Percentiles rank a stretch among this genome's conserved stretches.
phyloP scores from a whole-genome alignment of 2,329 filamentous ascomycete genomes.

The Pseudopyricularia cyperi region DNA sequence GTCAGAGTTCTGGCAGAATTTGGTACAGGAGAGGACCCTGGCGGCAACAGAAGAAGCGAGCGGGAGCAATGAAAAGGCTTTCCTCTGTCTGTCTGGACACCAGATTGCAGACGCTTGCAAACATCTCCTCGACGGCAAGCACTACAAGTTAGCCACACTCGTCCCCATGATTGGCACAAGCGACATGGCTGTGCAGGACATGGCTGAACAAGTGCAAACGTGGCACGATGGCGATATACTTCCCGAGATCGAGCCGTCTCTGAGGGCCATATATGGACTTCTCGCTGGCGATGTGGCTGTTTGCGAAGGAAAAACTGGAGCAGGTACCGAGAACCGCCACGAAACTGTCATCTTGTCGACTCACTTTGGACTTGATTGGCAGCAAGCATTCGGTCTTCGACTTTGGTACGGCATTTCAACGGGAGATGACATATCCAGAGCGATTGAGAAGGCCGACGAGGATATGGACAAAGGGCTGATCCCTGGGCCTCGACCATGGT shows the following conservation, averaged over 20 bases:
- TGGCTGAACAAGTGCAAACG: slow-evolving; percentile 66
- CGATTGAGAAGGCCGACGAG: slow-evolving; percentile 59
- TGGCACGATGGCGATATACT: slow-evolving; percentile 77
- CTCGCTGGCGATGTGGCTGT: slow-evolving; percentile 77
- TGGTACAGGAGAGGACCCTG: slow-evolving; percentile 49
- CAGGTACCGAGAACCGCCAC: slow-evolving; percentile 65
- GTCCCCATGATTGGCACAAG: slow-evolving; percentile 64
- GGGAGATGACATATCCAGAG: slow-evolving; percentile 56
- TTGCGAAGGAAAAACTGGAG: slow-evolving; percentile 63
- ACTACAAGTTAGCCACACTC: slow-evolving; percentile 35
- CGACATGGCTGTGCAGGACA: slow-evolving; percentile 55
- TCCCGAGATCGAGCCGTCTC: slow-evolving; percentile 72
- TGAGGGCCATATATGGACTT: slow-evolving; percentile 81
- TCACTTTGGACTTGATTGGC: slow-evolving; percentile 81
- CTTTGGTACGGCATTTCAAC: slow-evolving; percentile 73
- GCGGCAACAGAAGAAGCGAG: slow-evolving; percentile 43
- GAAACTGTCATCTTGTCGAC: slow-evolving; percentile 71
- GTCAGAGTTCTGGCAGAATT: slow-evolving; percentile 50
- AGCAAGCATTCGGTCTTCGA: slow-evolving; percentile 80
- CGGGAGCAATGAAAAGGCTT: slow-evolving; percentile 68
- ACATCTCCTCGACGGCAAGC: slow-evolving; percentile 58
- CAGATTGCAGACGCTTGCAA: slow-evolving; percentile 74
- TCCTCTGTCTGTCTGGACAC: slow-evolving; percentile 67
- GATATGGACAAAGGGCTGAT: slow-evolving; percentile 64
- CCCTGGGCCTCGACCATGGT: slow-evolving; percentile 60